Base-by-base conservation (phyloP, 768 basidiomycete genomes). In the Serendipita sp. region DNA sequence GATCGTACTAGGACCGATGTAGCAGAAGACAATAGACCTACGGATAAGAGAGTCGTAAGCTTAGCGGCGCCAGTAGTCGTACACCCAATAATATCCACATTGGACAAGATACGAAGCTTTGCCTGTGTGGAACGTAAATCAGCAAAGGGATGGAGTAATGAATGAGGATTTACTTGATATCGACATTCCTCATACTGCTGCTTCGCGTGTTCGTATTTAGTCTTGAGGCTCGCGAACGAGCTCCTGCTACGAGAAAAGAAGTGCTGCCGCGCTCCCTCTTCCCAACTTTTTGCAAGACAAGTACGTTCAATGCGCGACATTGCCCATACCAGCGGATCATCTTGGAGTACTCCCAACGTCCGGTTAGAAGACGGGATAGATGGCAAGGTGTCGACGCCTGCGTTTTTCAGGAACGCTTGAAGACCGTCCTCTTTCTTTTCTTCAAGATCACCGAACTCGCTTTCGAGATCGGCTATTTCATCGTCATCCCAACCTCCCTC, bases 31-130 rank as follows among this genome's bases (percentile, higher is more conserved):
- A 41, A 1, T 4, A 8, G 11, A 18, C n/a, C 0, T 68, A 66
- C 74, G 38, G 46, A 84, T 86, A 72, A 75, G 81, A 89, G 74
- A 0, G 78, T 76, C 0, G 79, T 75, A 8, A 88, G 73, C 64
- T 85, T 87, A 0, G 88, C 86, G 1, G 87, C 87, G 52, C 86
- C 86, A 23, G 83, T 88, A 0, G 88, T 89, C 0, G 88, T 91
- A 66, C 86, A 88, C 3, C 85, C 89, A 52, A 89, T 80, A 18
- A 91, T 77, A 69, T 87, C 80, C 0, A 80, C 77, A 3, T 76
- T 71, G 36, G 72, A 70, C 3, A 91, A 75, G 3, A 90, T 72
- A 3, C 77, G 76, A 0, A 60, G 56, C 10, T 83, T 78, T 58
- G 76, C 73, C 88, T 89, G 67, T 5, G 35, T 15, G 13, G 34